Conservation (phyloP, 306 rosid genomes). For the Gynostemma pentaphyllum region DNA sequence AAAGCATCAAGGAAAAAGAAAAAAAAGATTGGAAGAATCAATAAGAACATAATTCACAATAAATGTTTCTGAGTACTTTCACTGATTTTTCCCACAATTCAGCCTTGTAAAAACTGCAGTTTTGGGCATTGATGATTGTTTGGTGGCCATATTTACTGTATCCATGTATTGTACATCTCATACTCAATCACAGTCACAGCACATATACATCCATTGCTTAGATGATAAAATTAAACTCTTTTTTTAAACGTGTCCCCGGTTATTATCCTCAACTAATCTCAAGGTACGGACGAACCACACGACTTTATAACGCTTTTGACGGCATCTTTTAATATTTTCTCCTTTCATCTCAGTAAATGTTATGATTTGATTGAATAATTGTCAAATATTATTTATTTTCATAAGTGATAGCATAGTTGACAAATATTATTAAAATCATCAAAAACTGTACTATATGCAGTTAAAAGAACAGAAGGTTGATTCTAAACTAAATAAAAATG, state of each 20-base stretch:
- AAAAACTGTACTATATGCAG: not conserved
- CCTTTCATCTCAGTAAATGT: too few relatives aligned
- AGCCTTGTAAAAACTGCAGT: not conserved
- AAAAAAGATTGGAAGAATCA: not conserved
- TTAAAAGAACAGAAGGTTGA: not conserved
- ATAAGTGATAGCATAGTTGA: too few relatives aligned
- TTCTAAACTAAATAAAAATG: too few relatives aligned
- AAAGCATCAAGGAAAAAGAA: too few relatives aligned
- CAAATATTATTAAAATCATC: not conserved
- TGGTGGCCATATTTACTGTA: not conserved
- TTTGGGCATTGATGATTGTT: slow-evolving; percentile 2
- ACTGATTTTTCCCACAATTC: not conserved
- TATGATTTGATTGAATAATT: too few relatives aligned
- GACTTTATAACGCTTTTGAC: too few relatives aligned
- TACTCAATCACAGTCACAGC: not conserved
- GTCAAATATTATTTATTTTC: too few relatives aligned
- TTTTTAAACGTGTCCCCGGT: not conserved
- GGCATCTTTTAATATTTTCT: too few relatives aligned
- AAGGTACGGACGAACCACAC: too few relatives aligned
- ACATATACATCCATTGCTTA: not conserved
- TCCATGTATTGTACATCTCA: not conserved
- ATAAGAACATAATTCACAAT: not conserved
- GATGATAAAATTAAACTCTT: not conserved
- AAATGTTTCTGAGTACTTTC: not conserved
- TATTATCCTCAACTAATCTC: slow-evolving; percentile 1